Evolutionary conservation across 495 filamentous ascomycete genomes (phyloP).

Genomic region (Penicillium pancosmium): DNA sequence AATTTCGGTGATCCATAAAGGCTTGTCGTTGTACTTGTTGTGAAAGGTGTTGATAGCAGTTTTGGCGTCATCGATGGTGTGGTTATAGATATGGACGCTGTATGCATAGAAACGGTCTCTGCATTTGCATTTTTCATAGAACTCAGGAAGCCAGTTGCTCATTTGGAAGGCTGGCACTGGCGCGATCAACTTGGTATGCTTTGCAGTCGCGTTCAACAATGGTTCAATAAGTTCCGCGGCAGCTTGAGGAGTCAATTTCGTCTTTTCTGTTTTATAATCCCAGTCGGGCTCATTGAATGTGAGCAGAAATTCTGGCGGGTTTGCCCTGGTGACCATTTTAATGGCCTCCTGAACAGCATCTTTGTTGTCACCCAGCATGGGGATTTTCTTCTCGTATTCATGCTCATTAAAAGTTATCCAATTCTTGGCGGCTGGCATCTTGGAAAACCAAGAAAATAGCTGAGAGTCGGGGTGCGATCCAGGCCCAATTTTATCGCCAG

Average conservation of each 20-base stretch:
- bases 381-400: slow-evolving; percentile 1
- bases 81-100: background rate
- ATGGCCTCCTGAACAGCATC: slow-evolving; percentile 3
- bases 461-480: no score
- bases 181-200: no score
- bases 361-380: slow-evolving; percentile 3
- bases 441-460: no score
- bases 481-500: background rate
- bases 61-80: slow-evolving; percentile 1
- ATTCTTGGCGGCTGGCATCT: background rate
- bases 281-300: slow-evolving; percentile 6
- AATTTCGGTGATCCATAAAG: slow-evolving; percentile 8
- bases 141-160: slow-evolving; percentile 3
- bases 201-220: no score
- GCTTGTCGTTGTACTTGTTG: slow-evolving; percentile 5
- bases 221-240: background rate
- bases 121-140: slow-evolving; percentile 4
- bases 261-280: background rate
- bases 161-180: background rate
- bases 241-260: slow-evolving; percentile 1
- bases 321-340: slow-evolving; percentile 1
- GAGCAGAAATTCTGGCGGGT: slow-evolving; percentile 4
- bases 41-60: slow-evolving; percentile 1
- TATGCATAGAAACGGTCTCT: slow-evolving; percentile 1
- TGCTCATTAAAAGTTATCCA: slow-evolving; percentile 1